Percentiles rank a stretch among this genome's conserved stretches.
Conservation (phyloP, 352 stramenopile species). For the Globisporangium uncinulatum region DNA sequence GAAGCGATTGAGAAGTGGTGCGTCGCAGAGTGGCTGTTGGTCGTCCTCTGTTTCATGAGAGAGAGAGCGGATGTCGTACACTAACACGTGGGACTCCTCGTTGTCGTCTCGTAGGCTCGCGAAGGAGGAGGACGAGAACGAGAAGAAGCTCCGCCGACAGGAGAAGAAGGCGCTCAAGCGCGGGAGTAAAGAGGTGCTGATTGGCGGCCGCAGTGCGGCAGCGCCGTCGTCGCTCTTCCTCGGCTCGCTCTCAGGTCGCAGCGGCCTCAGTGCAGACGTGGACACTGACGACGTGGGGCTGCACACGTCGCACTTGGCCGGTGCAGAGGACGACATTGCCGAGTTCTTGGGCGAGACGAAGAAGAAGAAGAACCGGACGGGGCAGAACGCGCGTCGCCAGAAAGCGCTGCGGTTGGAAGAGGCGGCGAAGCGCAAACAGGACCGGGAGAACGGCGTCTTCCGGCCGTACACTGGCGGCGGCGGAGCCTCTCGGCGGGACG, state of each 20-base stretch:
- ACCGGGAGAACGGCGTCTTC: conserved; percentile 37
- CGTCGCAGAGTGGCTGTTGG: neutral
- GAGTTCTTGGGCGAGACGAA: conserved; percentile 83
- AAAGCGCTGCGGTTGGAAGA: conserved; percentile 76
- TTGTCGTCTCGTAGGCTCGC: conserved; percentile 26
- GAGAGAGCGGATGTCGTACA: neutral
- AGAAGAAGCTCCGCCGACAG: conserved; percentile 50
- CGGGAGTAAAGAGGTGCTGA: conserved; percentile 37
- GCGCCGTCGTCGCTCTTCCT: conserved; percentile 69
- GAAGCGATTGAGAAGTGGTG: conserved; percentile 43
- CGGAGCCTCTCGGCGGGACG: conserved; percentile 4
- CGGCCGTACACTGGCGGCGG: conserved; percentile 18
- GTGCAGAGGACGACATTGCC: conserved; percentile 71
- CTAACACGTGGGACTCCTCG: neutral
- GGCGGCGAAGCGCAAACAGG: conserved; percentile 33
- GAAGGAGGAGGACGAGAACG: conserved; percentile 45
- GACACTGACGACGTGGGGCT: conserved; percentile 16
- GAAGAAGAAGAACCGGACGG: conserved; percentile 80
- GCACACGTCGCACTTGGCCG: conserved; percentile 27
- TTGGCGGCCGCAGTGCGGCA: conserved; percentile 55
- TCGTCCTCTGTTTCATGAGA: neutral
- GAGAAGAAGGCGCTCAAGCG: conserved; percentile 67
- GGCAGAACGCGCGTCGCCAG: conserved; percentile 72
- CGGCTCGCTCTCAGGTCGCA: conserved; percentile 56
- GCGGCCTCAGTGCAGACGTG: conserved; percentile 18